phyloP scores from a whole-genome alignment of 768 basidiomycete genomes.

The Cystoderma amianthinum region DNA sequence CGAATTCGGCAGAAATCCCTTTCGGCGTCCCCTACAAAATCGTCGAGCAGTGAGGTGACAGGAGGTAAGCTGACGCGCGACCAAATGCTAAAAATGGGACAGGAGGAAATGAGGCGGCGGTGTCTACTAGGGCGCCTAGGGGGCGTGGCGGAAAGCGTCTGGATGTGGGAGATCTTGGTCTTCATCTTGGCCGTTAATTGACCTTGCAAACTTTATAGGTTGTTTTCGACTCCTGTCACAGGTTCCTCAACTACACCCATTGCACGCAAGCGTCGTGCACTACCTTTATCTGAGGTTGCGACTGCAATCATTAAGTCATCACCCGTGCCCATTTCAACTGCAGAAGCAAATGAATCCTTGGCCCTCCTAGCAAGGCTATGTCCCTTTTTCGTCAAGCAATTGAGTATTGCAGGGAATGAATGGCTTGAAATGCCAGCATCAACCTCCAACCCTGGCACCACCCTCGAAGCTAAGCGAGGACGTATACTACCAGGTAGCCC shows the following conservation, averaged over 20 bases:
- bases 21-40: constrained; percentile 60
- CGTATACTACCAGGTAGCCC: constrained; percentile 38
- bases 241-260: constrained; percentile 46
- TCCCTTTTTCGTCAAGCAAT: constrained; percentile 70
- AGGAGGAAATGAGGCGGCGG: constrained; percentile 72
- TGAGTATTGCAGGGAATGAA: constrained; percentile 51
- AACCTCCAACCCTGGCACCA: constrained; percentile 10
- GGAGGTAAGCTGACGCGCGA: constrained; percentile 53
- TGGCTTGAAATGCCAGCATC: constrained; percentile 61
- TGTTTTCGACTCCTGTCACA: constrained; percentile 59
- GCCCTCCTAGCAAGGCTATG: constrained; percentile 60
- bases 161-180: constrained; percentile 55
- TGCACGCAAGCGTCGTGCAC: constrained; percentile 61
- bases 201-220: constrained; percentile 29
- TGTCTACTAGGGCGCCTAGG: constrained; percentile 72
- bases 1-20: constrained; percentile 71
- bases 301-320: constrained; percentile 74
- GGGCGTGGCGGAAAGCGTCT: constrained; percentile 81
- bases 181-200: not conserved
- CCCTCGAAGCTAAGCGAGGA: too few species aligned
- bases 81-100: constrained; percentile 62
- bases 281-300: constrained; percentile 61
- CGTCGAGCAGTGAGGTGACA: constrained; percentile 27
- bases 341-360: constrained; percentile 74
- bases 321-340: constrained; percentile 69